Evolutionary conservation across 1,284 basidiomycete genomes (phyloP).

Genomic region (Dichomitus squalens): DNA sequence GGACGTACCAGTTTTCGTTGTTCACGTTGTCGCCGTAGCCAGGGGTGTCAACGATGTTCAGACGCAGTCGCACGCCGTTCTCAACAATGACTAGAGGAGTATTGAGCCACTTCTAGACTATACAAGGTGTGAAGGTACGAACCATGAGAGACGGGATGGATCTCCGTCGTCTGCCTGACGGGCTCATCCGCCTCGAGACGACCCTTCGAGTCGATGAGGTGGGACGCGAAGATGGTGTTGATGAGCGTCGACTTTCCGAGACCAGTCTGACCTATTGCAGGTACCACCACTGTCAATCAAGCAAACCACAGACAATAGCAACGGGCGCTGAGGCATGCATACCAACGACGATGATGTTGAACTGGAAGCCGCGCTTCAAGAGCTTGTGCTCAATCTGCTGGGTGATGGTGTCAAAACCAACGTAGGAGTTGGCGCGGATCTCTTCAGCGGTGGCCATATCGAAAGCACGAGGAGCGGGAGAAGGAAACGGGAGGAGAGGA

Average conservation of each 20-base stretch:
- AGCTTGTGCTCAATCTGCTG: slow-evolving; percentile 99
- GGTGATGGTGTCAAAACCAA: slow-evolving; percentile 96
- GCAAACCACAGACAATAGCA: not conserved
- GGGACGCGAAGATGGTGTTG: slow-evolving; percentile 98
- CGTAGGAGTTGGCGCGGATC: slow-evolving; percentile 86
- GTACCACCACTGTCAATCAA: not conserved
- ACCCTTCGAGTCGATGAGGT: slow-evolving; percentile 97
- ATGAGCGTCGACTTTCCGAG: slow-evolving; percentile 98
- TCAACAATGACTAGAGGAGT: slow-evolving; percentile 82
- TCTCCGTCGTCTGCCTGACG: slow-evolving; percentile 94
- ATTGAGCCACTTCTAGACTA: no score
- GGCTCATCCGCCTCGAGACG: slow-evolving; percentile 86
- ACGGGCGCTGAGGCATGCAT: slow-evolving; percentile 16
- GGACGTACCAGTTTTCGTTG: slow-evolving; percentile 92
- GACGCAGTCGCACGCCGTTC: slow-evolving; percentile 91
- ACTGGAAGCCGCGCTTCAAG: slow-evolving; percentile 98
- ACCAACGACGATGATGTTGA: slow-evolving; percentile 97
- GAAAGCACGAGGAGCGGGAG: slow-evolving; percentile 6
- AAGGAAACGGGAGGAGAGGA: slow-evolving; percentile 1
- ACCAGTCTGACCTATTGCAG: slow-evolving; percentile 84
- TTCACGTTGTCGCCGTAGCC: slow-evolving; percentile 99
- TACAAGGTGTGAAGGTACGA: slow-evolving; percentile 33
- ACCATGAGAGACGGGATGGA: slow-evolving; percentile 95
- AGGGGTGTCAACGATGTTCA: slow-evolving; percentile 99
- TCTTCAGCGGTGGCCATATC: slow-evolving; percentile 63